Evolutionary conservation across 2,329 filamentous ascomycete species (phyloP).

Genomic region (Epichloe brachyelytri): DNA sequence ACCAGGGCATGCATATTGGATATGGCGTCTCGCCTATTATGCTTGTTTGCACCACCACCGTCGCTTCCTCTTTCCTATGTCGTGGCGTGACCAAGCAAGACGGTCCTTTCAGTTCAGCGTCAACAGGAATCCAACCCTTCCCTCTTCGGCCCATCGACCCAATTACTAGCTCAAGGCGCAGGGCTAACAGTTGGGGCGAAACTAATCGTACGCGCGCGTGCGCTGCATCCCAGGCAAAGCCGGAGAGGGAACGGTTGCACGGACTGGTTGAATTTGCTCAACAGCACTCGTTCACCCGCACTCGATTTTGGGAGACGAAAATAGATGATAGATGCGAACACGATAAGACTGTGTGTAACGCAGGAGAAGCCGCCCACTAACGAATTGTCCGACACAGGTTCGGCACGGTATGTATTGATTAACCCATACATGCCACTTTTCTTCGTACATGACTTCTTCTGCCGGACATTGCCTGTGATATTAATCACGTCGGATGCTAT

Average conservation of each 20-base stretch:
- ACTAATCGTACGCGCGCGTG: not conserved
- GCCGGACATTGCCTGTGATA: not conserved
- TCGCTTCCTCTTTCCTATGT: not conserved
- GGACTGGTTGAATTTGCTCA: not conserved
- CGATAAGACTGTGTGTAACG: too few species aligned
- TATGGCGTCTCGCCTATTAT: not conserved
- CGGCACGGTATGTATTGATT: not conserved
- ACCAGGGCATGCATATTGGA: not conserved
- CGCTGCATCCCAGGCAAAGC: not conserved
- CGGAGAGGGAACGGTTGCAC: not conserved
- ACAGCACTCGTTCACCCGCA: not conserved
- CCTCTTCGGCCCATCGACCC: too few species aligned
- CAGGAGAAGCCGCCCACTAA: not conserved
- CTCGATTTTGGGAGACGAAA: not conserved
- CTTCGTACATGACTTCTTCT: not conserved
- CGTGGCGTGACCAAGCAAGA: not conserved
- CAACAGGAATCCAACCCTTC: not conserved
- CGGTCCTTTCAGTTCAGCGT: not conserved
- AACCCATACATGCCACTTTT: too few species aligned
- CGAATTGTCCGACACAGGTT: not conserved
- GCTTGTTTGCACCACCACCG: not conserved
- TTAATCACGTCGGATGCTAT: not conserved
- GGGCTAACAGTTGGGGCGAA: not conserved
- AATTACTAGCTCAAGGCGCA: not conserved
- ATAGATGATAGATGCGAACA: too few species aligned